Conservation (phyloP, 1,284 basidiomycete genomes). For the Thelephora terrestris region DNA sequence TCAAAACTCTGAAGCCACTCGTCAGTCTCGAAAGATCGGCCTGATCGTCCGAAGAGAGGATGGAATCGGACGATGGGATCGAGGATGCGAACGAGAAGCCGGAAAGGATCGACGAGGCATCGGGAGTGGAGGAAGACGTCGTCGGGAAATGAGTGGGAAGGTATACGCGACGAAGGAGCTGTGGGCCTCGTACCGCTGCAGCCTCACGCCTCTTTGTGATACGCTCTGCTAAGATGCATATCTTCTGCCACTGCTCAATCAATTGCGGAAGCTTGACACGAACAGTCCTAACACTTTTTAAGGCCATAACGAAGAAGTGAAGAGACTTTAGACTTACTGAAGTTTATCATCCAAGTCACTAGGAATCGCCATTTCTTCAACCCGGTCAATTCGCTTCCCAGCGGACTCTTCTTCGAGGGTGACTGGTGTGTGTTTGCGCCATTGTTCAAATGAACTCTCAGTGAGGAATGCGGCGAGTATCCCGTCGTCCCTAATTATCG, state of each 20-base stretch:
- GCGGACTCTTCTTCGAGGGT: conserved; percentile 82
- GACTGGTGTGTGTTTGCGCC: conserved; percentile 67
- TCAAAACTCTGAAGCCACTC: conserved; percentile 69
- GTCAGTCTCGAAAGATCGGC: conserved; percentile 76
- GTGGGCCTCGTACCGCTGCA: conserved; percentile 72
- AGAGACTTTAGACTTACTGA: conserved; percentile 34
- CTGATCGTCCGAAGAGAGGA: conserved; percentile 34
- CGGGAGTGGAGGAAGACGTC: conserved; percentile 25
- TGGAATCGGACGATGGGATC: conserved; percentile 19
- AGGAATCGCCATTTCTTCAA: conserved; percentile 88
- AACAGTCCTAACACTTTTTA: conserved; percentile 38
- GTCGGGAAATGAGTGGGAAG: conserved; percentile 60
- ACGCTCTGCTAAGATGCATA: conserved; percentile 77
- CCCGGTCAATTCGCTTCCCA: conserved; percentile 69
- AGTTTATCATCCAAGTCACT: conserved; percentile 87
- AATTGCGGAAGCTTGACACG: conserved; percentile 61
- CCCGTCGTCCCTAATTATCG: conserved; percentile 79
- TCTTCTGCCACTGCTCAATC: conserved; percentile 86
- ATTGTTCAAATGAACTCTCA: conserved; percentile 73
- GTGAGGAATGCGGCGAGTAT: conserved; percentile 74
- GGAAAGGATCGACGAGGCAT: conserved; percentile 23
- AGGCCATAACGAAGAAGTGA: conserved; percentile 2
- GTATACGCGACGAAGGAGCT: conserved; percentile 48
- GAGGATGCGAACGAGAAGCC: conserved; percentile 12
- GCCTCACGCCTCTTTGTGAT: conserved; percentile 80